These are phyloP conservation scores for Aspergillus sp. DNA, from an alignment of 2,329 filamentous ascomycete genomes.

Conservation along the genomic window DNA sequence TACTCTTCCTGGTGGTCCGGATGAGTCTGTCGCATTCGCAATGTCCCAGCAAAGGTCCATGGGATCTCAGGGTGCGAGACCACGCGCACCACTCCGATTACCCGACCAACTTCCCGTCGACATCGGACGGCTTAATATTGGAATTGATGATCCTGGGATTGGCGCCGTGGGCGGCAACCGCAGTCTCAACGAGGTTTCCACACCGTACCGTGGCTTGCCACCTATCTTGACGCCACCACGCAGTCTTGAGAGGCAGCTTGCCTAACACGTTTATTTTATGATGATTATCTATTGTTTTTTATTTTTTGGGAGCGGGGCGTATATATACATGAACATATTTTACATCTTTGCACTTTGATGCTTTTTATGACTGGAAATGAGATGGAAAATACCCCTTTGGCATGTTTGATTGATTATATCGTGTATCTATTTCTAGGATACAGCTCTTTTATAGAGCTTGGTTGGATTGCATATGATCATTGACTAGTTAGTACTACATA, in stretches of 20 bases:
- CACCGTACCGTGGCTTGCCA: conserved; percentile 20
- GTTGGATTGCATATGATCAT: too few species aligned
- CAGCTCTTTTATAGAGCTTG: too few species aligned
- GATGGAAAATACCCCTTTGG: neutral
- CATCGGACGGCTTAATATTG: conserved; percentile 16
- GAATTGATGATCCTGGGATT: conserved; percentile 14
- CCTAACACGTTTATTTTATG: conserved; percentile 14
- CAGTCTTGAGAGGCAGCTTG: conserved; percentile 35
- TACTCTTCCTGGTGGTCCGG: conserved; percentile 57
- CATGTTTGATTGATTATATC: neutral
- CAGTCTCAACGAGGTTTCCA: conserved; percentile 15
- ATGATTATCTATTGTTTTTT: neutral
- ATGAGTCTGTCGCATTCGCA: conserved; percentile 20
- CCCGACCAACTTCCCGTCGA: conserved; percentile 24
- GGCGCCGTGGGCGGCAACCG: conserved; percentile 14
- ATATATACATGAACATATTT: neutral
- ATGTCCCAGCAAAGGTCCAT: conserved; percentile 11
- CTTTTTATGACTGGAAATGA: neutral
- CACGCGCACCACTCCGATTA: conserved; percentile 16
- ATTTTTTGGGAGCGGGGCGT: neutral
- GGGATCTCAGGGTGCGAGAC: conserved; percentile 15
- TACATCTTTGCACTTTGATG: neutral
- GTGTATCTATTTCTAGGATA: too few species aligned
- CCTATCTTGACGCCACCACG: conserved; percentile 26
- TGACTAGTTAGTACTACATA: too few species aligned